Conservation (phyloP, 1,139 yeast species). For the Scheffersomyces cryptocercus region DNA sequence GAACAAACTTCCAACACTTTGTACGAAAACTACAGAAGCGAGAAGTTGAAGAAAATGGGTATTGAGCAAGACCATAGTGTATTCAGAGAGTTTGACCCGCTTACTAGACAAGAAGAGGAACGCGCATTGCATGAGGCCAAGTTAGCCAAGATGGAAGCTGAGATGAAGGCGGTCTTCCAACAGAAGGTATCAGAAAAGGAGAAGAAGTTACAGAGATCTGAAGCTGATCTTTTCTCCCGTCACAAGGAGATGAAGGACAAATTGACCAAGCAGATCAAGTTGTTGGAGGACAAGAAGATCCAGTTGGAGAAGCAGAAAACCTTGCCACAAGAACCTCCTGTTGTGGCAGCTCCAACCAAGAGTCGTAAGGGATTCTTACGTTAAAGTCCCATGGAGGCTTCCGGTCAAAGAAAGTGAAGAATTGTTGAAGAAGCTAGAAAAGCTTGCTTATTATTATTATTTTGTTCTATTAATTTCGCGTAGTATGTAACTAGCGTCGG, state of each 20-base stretch:
- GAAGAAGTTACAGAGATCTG: constrained; percentile 94
- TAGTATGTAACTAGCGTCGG: background rate
- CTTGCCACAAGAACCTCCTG: constrained; percentile 32
- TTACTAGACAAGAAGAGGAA: constrained; percentile 91
- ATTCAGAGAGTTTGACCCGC: constrained; percentile 92
- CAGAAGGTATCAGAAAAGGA: constrained; percentile 97
- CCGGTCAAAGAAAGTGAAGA: background rate
- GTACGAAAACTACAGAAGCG: constrained; percentile 89
- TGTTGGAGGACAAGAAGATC: constrained; percentile 86
- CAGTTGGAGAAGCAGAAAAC: constrained; percentile 73
- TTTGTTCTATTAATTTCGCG: background rate
- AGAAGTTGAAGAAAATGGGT: constrained; percentile 79
- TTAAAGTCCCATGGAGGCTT: constrained; percentile 19
- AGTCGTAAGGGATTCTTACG: constrained; percentile 65
- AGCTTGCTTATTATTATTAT: background rate
- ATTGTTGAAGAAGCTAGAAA: background rate
- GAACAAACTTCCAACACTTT: constrained; percentile 76
- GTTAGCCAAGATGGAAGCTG: constrained; percentile 90
- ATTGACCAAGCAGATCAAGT: constrained; percentile 80
- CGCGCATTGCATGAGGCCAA: constrained; percentile 91
- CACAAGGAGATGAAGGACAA: constrained; percentile 98
- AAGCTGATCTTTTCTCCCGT: constrained; percentile 92
- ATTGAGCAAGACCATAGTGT: constrained; percentile 90
- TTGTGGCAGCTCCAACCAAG: constrained; percentile 49
- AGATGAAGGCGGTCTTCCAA: constrained; percentile 96